Conservation (phyloP, 78 protist species). For the Bodo saltans region DNA sequence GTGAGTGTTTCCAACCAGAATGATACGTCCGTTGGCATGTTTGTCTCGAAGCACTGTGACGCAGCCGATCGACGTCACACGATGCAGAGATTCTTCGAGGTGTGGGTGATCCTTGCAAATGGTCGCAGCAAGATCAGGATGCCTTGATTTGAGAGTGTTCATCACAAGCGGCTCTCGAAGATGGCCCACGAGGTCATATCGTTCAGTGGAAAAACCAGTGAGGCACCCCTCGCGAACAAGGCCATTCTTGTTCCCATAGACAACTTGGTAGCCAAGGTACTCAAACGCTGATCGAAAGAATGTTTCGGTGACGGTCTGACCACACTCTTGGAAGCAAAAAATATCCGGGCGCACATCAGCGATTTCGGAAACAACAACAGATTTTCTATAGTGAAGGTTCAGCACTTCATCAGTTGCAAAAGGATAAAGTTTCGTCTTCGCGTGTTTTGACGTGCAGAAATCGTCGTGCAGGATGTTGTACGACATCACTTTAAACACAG, state of each 20-base stretch:
- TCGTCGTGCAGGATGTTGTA: slow-evolving; percentile 24
- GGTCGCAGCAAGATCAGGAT: neutral
- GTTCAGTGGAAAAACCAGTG: neutral
- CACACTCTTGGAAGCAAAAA: neutral
- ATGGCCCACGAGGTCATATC: neutral
- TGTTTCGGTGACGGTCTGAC: neutral
- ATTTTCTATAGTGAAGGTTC: neutral
- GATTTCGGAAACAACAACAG: neutral
- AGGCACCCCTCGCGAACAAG: neutral
- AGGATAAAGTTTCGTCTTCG: slow-evolving; percentile 13
- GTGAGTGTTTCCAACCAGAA: slow-evolving; percentile 8
- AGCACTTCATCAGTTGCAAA: neutral
- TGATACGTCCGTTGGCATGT: neutral
- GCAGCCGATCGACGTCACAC: neutral
- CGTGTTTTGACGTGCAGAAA: neutral
- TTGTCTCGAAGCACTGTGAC: neutral
- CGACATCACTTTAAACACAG: neutral
- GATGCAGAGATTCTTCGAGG: neutral
- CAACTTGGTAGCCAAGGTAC: neutral
- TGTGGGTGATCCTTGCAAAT: neutral
- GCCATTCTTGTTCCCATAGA: neutral
- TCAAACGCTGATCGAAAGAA: neutral
- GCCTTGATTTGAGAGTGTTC: neutral
- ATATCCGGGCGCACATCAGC: neutral
- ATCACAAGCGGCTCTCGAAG: neutral